Evolutionary conservation across 495 filamentous ascomycete genomes (phyloP), one percentile per base, ranked within the genome.

Genomic region (Corynascus novoguineensis): DNA sequence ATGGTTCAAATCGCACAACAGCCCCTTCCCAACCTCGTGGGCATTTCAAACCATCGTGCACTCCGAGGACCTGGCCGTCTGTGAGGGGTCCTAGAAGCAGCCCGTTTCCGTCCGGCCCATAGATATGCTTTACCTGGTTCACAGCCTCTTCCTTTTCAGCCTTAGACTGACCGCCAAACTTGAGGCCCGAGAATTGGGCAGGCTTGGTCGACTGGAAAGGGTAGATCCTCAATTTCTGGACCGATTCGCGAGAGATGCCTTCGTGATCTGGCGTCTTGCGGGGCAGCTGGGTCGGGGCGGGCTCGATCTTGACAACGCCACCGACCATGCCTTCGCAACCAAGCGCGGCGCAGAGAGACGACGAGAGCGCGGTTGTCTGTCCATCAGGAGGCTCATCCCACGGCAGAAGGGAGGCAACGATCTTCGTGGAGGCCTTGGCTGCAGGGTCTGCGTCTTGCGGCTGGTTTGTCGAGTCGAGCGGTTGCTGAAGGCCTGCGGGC

Each of bases 301-400:
- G 82, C 64, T 96, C 89, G 15, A 98, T 73, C 46, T 90, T 86
- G 32, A 93, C 77, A 55, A 97, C 82, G 15, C 90, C 90, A n/a
- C 93, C 93, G 21, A 96, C 87, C 24, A 96, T 77, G 4, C 82
- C 83, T 35, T 82, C 72, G 27, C 81, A 81, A 10, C 83, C 81
- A 29, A 98, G 78, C 4, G 85, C 78, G 7, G 81, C 80, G 64
- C 87, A 91, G 8, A 98, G 71, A 4, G 84, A 66, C 2, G 84
- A 79, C 12, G 93, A 97, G 29, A 97, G 77, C 17, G 86, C 87
- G 57, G 79, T 79, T 55, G 92, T 89, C 48, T 83, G 81, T 25
- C 79, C 82, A 63, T 95, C 88, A 4, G 92, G 92, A 0, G 90
- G 88, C 64, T 95, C 87, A 32, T 91, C 82, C 95, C 95, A 98